Evolutionary conservation across 306 rosid genomes (phyloP).

Genomic region (Styphnolobium japonicum): DNA sequence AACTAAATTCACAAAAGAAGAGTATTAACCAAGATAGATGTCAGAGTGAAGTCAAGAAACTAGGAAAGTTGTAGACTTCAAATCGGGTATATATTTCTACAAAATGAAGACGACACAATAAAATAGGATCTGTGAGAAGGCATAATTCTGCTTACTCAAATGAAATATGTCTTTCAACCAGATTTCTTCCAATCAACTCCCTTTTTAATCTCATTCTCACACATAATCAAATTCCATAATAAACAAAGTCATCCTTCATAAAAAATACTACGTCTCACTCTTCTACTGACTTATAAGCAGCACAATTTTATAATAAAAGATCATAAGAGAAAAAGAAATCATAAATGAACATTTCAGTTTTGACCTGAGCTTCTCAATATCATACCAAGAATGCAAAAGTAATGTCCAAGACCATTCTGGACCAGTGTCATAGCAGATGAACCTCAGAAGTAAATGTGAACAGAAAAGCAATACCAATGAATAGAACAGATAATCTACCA

Average conservation of each 20-base stretch:
- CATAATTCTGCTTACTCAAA: not conserved
- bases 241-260: not conserved
- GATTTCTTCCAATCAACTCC: slow-evolving; percentile 1
- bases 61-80: not conserved
- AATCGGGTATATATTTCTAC: not conserved
- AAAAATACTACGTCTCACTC: not conserved
- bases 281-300: not conserved
- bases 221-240: not conserved
- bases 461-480: not conserved
- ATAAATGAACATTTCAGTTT: slow-evolving; percentile 7
- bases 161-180: not conserved
- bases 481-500: not conserved
- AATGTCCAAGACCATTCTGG: not conserved
- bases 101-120: not conserved
- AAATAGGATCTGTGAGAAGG: not conserved
- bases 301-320: not conserved
- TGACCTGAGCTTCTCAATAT: slow-evolving; percentile 12
- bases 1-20: not conserved
- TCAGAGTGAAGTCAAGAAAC: not conserved
- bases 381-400: not conserved
- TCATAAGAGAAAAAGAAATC: not conserved
- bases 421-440: slow-evolving; percentile 11
- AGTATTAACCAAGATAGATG: not conserved
- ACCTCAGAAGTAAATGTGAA: not conserved
- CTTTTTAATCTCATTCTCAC: not conserved